Conservation (phyloP, 805 yeast species). For the Metschnikowia shivogae region DNA sequence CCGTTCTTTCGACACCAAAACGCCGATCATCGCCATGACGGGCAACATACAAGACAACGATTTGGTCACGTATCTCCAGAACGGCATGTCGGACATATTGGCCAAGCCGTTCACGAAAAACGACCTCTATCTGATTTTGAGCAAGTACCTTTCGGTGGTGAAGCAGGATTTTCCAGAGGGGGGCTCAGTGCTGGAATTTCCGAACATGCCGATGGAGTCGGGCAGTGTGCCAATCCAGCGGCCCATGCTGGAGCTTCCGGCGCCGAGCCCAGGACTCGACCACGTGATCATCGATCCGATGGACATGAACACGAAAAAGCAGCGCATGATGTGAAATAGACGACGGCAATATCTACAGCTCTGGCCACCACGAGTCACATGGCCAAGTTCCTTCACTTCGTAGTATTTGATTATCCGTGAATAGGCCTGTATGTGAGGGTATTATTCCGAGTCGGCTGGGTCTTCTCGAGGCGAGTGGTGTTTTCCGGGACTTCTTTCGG, state of each 20-base stretch:
- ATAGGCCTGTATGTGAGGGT: too few species aligned
- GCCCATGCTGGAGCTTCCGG: conserved; percentile 9
- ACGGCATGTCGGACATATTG: conserved; percentile 89
- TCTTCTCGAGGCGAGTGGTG: too few species aligned
- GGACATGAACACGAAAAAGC: conserved; percentile 15
- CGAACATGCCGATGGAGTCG: conserved; percentile 11
- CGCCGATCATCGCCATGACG: conserved; percentile 94
- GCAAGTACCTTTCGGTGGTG: conserved; percentile 55
- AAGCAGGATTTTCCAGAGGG: conserved; percentile 15
- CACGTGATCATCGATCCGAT: conserved; percentile 12
- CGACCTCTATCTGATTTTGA: conserved; percentile 72
- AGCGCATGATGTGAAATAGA: conserved; percentile 6
- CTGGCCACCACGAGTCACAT: background rate
- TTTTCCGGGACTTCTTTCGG: too few species aligned
- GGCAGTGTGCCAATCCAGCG: conserved; percentile 6
- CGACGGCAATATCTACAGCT: background rate
- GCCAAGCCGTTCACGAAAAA: conserved; percentile 93
- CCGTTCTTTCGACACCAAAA: conserved; percentile 73
- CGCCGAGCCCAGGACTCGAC: conserved; percentile 11
- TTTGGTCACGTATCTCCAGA: conserved; percentile 70
- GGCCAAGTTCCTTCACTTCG: background rate
- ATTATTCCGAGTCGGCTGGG: too few species aligned
- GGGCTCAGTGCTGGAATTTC: conserved; percentile 13
- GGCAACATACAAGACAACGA: conserved; percentile 84
- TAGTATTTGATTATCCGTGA: too few species aligned